Conservation (phyloP, 768 basidiomycete genomes). For the Leccinellum albellum region DNA sequence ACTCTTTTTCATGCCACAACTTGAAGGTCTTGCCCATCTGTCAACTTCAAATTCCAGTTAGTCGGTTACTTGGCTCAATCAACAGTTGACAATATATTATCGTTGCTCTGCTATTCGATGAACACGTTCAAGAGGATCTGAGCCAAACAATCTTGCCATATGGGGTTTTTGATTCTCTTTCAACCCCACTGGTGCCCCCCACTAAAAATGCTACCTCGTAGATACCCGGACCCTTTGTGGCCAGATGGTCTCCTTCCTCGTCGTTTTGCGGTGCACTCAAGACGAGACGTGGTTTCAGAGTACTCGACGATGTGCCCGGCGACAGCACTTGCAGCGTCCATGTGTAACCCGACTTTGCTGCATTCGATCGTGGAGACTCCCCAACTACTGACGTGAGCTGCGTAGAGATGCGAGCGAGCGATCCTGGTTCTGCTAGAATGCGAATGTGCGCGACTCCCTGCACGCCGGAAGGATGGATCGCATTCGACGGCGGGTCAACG, state of each 20-base stretch:
- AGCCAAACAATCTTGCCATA: slow-evolving; percentile 50
- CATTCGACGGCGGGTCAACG: slow-evolving; percentile 41
- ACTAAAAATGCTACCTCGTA: slow-evolving; percentile 55
- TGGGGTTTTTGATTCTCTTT: slow-evolving; percentile 39
- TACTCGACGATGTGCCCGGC: slow-evolving; percentile 1
- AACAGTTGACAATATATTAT: too few species aligned
- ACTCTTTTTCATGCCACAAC: not conserved
- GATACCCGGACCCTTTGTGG: slow-evolving; percentile 34
- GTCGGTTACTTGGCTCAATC: too few species aligned
- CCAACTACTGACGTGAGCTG: slow-evolving; percentile 52
- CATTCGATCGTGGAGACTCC: slow-evolving; percentile 29
- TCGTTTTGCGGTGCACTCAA: slow-evolving; percentile 35
- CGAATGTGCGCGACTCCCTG: slow-evolving; percentile 48
- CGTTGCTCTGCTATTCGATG: too few species aligned
- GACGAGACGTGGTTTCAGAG: slow-evolving; percentile 30
- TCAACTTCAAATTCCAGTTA: too few species aligned
- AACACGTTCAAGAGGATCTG: not conserved
- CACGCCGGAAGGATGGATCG: slow-evolving; percentile 48
- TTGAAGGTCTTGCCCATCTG: too few species aligned
- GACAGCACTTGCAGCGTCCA: slow-evolving; percentile 45
- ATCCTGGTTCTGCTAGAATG: slow-evolving; percentile 34
- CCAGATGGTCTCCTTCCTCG: slow-evolving; percentile 34
- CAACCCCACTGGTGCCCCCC: slow-evolving; percentile 22
- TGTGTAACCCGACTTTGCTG: slow-evolving; percentile 19
- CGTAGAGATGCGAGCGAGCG: slow-evolving; percentile 30